Evolutionary conservation across 192 early-diverging fungal species (phyloP).

Genomic region (Coemansia sp.): DNA sequence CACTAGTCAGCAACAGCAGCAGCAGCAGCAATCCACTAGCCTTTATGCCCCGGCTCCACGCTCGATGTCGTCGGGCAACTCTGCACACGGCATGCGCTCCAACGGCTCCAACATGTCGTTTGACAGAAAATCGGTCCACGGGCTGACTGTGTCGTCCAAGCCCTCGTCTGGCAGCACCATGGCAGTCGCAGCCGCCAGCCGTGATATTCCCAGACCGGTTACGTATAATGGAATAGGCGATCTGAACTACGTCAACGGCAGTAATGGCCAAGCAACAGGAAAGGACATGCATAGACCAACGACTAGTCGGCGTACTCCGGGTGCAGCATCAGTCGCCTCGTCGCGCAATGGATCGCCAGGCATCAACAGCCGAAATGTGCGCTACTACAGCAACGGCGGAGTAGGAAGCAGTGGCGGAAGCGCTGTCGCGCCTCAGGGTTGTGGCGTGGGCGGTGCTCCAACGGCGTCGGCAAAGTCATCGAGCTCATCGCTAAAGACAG

Average conservation of each 20-base stretch:
- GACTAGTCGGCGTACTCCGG: conserved; percentile 9
- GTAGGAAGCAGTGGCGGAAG: neutral
- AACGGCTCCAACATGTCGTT: conserved; percentile 22
- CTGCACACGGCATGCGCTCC: neutral
- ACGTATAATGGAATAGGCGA: conserved; percentile 6
- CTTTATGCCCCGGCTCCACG: conserved; percentile 2
- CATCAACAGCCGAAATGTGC: neutral
- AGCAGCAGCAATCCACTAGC: neutral
- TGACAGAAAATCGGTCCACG: conserved; percentile 18
- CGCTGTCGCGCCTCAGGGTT: neutral
- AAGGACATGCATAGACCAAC: conserved; percentile 1
- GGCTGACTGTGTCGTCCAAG: conserved; percentile 1
- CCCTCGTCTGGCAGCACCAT: conserved; percentile 12
- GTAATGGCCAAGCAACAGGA: neutral
- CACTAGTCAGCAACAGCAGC: neutral
- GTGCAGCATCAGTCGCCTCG: conserved; percentile 3
- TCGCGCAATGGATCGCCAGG: conserved; percentile 5
- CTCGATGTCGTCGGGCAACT: conserved; percentile 4
- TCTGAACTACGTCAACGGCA: neutral
- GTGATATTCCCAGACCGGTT: neutral
- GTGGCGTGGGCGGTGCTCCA: neutral
- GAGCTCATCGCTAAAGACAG: conserved; percentile 29
- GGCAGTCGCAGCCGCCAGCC: neutral
- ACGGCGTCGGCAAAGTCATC: conserved; percentile 48
- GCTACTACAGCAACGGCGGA: conserved; percentile 9